Percentiles rank a stretch among this genome's conserved stretches.
Conservation (phyloP, 2,329 filamentous ascomycete genomes). For the Colletotrichum melonis region DNA sequence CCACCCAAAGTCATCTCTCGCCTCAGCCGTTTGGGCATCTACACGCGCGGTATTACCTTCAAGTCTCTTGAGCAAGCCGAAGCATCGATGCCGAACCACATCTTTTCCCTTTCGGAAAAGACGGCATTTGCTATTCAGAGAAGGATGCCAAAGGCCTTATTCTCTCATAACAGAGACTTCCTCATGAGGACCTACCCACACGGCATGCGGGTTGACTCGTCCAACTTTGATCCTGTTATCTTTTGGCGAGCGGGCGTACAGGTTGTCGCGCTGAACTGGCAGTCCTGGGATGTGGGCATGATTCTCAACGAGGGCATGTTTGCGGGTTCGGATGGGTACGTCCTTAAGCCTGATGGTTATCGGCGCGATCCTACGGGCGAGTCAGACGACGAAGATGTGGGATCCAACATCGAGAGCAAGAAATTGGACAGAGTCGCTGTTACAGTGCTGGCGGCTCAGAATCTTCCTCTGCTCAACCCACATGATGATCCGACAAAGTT, state of each 20-base stretch:
- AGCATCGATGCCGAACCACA: conserved; percentile 71
- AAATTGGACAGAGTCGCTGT: conserved; percentile 74
- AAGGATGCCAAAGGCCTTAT: conserved; percentile 65
- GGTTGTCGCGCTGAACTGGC: conserved; percentile 94
- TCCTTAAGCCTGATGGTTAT: conserved; percentile 81
- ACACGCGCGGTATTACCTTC: conserved; percentile 86
- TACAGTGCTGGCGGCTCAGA: conserved; percentile 78
- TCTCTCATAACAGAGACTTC: conserved; percentile 83
- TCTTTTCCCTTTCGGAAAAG: conserved; percentile 76
- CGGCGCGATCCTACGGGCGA: background rate
- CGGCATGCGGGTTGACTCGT: conserved; percentile 82
- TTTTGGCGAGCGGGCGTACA: conserved; percentile 93
- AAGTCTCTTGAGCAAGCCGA: conserved; percentile 80
- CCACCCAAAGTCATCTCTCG: conserved; percentile 75
- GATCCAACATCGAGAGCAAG: conserved; percentile 57
- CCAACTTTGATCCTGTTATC: conserved; percentile 84
- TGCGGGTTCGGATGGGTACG: conserved; percentile 81
- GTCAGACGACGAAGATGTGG: conserved; percentile 48
- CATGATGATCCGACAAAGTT: conserved; percentile 67
- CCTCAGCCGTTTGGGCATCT: conserved; percentile 82
- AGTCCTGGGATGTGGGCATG: conserved; percentile 89
- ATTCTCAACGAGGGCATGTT: conserved; percentile 98
- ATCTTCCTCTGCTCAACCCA: conserved; percentile 71
- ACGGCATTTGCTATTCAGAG: conserved; percentile 71
- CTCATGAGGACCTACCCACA: conserved; percentile 94